A percentile compares a stretch with the other conserved stretches of the same genome.
phyloP scores from a whole-genome alignment of 331 rosid species.

The Spiraea crenata region DNA sequence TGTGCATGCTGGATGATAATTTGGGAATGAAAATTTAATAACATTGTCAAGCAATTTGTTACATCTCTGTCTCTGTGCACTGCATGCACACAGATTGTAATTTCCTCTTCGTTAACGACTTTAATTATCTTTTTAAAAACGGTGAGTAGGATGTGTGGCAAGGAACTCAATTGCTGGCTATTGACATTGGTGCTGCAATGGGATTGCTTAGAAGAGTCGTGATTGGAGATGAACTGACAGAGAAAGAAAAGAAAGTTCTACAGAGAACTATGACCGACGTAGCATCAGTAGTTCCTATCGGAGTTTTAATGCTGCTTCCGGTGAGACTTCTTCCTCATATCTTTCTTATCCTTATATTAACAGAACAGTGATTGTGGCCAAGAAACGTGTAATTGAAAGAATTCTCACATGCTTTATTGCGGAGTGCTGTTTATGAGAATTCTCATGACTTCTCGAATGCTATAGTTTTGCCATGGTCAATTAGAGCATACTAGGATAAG shows the following conservation, averaged over 20 bases:
- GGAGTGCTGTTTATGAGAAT: too few relatives aligned
- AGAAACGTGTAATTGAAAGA: neutral
- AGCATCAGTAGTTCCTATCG: conserved; percentile 97
- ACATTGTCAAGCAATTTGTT: neutral
- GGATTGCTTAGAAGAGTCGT: conserved; percentile 74
- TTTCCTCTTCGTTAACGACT: neutral
- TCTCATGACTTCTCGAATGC: neutral
- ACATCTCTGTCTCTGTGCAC: neutral
- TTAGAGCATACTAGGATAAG: neutral
- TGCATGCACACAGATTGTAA: neutral
- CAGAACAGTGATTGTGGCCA: neutral
- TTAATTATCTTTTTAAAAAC: neutral
- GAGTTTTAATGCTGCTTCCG: conserved; percentile 93
- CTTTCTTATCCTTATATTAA: conserved; percentile 6
- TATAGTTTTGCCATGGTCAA: neutral
- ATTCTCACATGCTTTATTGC: neutral
- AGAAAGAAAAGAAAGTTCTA: conserved; percentile 78
- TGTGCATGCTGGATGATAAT: too few relatives aligned
- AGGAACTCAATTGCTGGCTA: conserved; percentile 95
- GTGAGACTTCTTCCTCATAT: conserved; percentile 47
- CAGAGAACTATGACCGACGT: conserved; percentile 87
- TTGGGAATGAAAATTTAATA: too few relatives aligned
- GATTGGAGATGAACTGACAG: conserved; percentile 85
- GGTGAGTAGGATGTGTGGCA: conserved; percentile 92
- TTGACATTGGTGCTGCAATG: conserved; percentile 74